Percentiles rank a stretch among this genome's conserved stretches.
phyloP scores from a whole-genome alignment of 2,329 filamentous ascomycete species.

The Chlorencoelia australis region DNA sequence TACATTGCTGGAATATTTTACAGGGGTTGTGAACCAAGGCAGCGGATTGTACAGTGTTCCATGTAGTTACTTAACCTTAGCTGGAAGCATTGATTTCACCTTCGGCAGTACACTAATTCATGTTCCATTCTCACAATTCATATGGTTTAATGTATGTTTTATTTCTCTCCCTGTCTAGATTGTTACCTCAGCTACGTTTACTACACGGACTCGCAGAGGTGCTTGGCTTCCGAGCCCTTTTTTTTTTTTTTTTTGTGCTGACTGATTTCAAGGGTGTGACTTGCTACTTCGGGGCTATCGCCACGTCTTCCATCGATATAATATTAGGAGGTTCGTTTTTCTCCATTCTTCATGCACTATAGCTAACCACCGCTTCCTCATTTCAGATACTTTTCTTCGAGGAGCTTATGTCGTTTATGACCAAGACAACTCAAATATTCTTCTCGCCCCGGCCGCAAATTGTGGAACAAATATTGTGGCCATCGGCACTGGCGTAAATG shows the following conservation, averaged over 20 bases:
- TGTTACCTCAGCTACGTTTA: too few species aligned
- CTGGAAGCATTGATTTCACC: constrained; percentile 13
- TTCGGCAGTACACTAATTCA: constrained; percentile 12
- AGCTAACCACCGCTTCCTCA: too few species aligned
- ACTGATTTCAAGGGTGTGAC: too few species aligned
- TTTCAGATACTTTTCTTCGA: constrained; percentile 15
- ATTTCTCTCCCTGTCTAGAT: too few species aligned
- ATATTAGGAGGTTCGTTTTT: too few species aligned
- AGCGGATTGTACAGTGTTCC: constrained; percentile 10
- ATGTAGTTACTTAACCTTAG: constrained; percentile 2
- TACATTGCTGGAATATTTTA: constrained; percentile 10
- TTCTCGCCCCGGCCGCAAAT: constrained; percentile 11
- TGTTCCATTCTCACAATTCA: constrained; percentile 12
- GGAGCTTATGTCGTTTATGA: constrained; percentile 16
- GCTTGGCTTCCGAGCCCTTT: too few species aligned
- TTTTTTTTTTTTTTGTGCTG: too few species aligned
- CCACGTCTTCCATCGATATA: too few species aligned
- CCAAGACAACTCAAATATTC: constrained; percentile 15
- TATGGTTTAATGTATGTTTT: constrained; percentile 10
- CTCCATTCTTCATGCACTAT: too few species aligned
- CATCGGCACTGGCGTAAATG: constrained; percentile 10
- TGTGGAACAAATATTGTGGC: constrained; percentile 13
- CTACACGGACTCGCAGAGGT: too few species aligned
- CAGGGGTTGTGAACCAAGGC: constrained; percentile 7
- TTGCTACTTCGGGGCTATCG: too few species aligned